A percentile compares a stretch with the other conserved stretches of the same genome.
phyloP scores from a whole-genome alignment of 2,329 filamentous ascomycete species.

The Dactylonectria macrodidyma region DNA sequence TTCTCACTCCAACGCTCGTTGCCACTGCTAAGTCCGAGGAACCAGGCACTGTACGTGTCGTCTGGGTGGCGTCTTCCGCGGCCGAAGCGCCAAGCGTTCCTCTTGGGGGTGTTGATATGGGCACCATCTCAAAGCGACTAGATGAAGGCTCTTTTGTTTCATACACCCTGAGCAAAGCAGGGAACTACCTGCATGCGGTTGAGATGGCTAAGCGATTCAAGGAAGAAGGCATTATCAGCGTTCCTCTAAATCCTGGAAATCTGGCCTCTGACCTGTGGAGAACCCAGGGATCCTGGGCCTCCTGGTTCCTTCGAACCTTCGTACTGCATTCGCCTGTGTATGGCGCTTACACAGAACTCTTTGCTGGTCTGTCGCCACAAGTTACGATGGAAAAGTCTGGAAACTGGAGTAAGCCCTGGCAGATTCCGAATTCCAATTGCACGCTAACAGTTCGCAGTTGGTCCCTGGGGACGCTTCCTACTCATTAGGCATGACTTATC shows the following conservation, averaged over 20 bases:
- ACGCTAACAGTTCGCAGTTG: conserved; percentile 1
- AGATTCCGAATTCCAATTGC: background rate
- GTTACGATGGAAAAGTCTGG: conserved; percentile 16
- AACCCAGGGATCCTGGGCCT: conserved; percentile 37
- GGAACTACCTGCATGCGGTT: conserved; percentile 50
- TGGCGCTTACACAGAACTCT: conserved; percentile 66
- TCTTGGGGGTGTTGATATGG: conserved; percentile 42
- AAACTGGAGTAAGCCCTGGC: conserved; percentile 12
- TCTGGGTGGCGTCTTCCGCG: conserved; percentile 52
- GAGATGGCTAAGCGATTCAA: conserved; percentile 50
- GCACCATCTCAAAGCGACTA: conserved; percentile 30
- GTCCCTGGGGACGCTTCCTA: conserved; percentile 22
- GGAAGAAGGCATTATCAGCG: conserved; percentile 49
- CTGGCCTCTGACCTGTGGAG: conserved; percentile 56
- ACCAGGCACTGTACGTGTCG: conserved; percentile 46
- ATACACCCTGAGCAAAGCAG: conserved; percentile 52
- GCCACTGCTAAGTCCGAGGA: conserved; percentile 51
- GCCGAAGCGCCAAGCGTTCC: conserved; percentile 28
- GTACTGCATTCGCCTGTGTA: conserved; percentile 49
- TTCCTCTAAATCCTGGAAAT: conserved; percentile 58
- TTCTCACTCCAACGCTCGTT: conserved; percentile 53
- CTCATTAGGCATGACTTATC: conserved; percentile 5
- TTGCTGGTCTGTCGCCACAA: conserved; percentile 39
- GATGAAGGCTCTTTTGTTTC: conserved; percentile 28
- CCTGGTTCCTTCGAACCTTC: conserved; percentile 35